Percentiles rank a stretch among this genome's conserved stretches.
Conservation (phyloP, 257 asterid species). For the Solanum piurae region DNA sequence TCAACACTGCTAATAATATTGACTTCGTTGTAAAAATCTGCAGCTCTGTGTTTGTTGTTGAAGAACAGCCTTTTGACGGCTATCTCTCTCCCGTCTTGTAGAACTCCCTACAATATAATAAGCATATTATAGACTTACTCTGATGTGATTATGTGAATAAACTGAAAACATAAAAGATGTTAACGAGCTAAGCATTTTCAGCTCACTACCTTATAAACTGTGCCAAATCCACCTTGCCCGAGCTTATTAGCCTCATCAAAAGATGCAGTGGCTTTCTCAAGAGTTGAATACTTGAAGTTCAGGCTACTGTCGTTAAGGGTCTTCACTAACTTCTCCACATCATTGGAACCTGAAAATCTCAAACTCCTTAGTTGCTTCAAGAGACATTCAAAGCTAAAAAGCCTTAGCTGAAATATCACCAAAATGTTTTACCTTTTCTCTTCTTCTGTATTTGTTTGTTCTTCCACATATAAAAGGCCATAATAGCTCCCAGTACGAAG, state of each 20-base stretch:
- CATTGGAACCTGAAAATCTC: slow-evolving; percentile 31
- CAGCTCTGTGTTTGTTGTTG: slow-evolving; percentile 83
- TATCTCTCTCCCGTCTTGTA: slow-evolving; percentile 84
- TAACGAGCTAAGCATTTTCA: neutral
- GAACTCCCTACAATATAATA: slow-evolving; percentile 45
- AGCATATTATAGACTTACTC: neutral
- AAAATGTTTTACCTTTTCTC: slow-evolving; percentile 49
- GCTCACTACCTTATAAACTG: slow-evolving; percentile 70
- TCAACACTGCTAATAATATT: slow-evolving; percentile 86
- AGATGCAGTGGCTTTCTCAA: slow-evolving; percentile 77
- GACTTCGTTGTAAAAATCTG: slow-evolving; percentile 85
- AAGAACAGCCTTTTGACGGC: slow-evolving; percentile 92
- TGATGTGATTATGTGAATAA: neutral
- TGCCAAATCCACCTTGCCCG: slow-evolving; percentile 93
- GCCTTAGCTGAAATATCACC: neutral
- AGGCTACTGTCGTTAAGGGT: slow-evolving; percentile 74
- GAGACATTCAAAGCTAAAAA: neutral
- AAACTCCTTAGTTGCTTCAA: neutral
- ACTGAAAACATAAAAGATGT: neutral
- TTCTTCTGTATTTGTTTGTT: slow-evolving; percentile 43
- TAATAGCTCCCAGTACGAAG: slow-evolving; percentile 28
- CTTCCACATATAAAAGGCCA: slow-evolving; percentile 49
- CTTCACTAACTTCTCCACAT: slow-evolving; percentile 52
- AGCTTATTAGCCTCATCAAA: slow-evolving; percentile 80
- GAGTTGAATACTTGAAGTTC: slow-evolving; percentile 84